Percentiles rank a stretch among this genome's conserved stretches.
Conservation (phyloP, 257 asterid genomes). For the Solanum gracilifrons region DNA sequence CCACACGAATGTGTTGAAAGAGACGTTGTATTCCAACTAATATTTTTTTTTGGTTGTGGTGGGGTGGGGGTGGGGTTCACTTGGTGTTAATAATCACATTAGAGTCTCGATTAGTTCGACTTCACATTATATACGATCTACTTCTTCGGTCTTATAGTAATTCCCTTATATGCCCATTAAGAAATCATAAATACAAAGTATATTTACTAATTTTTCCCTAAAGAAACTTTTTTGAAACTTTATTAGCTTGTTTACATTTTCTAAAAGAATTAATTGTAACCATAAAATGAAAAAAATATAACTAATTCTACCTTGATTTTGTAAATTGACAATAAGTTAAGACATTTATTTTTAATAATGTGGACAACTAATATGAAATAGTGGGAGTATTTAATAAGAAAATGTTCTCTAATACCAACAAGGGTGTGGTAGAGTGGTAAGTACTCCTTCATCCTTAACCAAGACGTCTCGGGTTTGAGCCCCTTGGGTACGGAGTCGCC, state of each 20-base stretch:
- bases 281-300: neutral
- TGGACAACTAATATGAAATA: neutral
- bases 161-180: neutral
- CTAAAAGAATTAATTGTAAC: too few relatives aligned
- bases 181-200: too few relatives aligned
- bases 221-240: neutral
- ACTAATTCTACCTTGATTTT: neutral
- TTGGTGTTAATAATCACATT: neutral
- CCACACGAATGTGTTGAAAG: neutral
- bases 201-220: neutral
- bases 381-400: too few relatives aligned
- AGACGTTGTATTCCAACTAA: neutral
- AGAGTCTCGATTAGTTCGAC: neutral
- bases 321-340: neutral
- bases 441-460: too few relatives aligned
- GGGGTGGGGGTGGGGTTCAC: neutral
- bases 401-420: neutral
- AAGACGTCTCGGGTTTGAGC: too few relatives aligned
- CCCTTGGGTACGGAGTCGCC: too few relatives aligned
- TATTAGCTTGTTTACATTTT: neutral
- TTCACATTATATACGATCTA: too few relatives aligned
- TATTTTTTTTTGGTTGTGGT: neutral
- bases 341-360: too few relatives aligned
- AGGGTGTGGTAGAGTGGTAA: too few relatives aligned
- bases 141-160: neutral